Evolutionary conservation across 371 early-diverging fungal genomes (phyloP).

Genomic region (Circinella umbellata): DNA sequence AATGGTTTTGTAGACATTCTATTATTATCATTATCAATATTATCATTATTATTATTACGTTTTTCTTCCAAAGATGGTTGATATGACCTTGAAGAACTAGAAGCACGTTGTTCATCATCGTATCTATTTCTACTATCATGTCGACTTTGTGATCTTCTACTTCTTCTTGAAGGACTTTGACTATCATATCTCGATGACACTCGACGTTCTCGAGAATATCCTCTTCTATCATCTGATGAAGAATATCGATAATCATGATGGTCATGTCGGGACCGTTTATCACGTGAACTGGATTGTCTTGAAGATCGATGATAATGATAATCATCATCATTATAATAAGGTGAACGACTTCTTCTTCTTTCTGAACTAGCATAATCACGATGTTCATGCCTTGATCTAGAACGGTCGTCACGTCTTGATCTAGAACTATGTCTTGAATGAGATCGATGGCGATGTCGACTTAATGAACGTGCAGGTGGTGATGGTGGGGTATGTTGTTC

Average conservation of each 20-base stretch:
- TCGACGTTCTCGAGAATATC: not conserved
- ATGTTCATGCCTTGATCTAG: not conserved
- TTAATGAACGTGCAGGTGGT: not conserved
- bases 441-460: not conserved
- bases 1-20: too few species aligned
- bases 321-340: constrained; percentile 18
- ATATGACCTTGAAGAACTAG: not conserved
- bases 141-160: not conserved
- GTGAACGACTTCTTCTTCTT: constrained; percentile 12
- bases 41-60: too few species aligned
- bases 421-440: constrained; percentile 15
- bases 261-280: not conserved
- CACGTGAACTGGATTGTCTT: constrained; percentile 1
- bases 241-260: constrained; percentile 1
- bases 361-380: not conserved
- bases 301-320: constrained; percentile 10
- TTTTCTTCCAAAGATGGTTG: not conserved
- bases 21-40: too few species aligned
- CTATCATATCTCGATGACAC: not conserved
- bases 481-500: constrained; percentile 11
- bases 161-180: not conserved
- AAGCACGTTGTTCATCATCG: not conserved
- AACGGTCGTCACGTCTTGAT: constrained; percentile 5
- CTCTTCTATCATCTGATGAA: not conserved
- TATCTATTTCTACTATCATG: not conserved